Conservation (phyloP, 2,329 filamentous ascomycete genomes). For the Fusarium nelsonii region DNA sequence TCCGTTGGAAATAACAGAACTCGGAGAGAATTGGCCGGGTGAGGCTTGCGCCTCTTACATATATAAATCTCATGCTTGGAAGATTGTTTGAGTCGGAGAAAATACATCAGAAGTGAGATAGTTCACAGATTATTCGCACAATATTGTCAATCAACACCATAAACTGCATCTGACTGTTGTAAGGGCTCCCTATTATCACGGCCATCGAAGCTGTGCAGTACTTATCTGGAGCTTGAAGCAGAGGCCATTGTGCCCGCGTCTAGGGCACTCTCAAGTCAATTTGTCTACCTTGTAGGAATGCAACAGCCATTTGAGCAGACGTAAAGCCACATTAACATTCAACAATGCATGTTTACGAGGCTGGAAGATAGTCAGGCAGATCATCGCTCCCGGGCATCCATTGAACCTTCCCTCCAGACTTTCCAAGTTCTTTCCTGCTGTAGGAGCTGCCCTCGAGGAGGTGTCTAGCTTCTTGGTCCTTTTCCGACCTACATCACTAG, state of each 20-base stretch:
- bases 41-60: not conserved
- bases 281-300: no score
- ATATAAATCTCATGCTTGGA: accelerated
- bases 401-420: not conserved
- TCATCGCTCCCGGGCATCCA: not conserved
- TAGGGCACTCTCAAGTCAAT: no score
- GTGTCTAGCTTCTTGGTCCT: not conserved
- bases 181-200: no score
- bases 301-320: no score
- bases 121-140: no score
- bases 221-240: no score
- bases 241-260: no score
- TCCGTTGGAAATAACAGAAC: not conserved
- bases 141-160: no score
- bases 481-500: not conserved
- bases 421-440: not conserved
- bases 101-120: not conserved
- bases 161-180: no score
- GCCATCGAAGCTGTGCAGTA: no score
- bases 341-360: not conserved
- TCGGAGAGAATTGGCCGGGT: no score
- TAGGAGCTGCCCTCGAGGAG: not conserved
- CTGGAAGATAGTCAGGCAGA: not conserved
- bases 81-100: not conserved
- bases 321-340: not conserved